Base-by-base conservation (phyloP, 495 filamentous ascomycete species). In the Aspergillus campestris region DNA sequence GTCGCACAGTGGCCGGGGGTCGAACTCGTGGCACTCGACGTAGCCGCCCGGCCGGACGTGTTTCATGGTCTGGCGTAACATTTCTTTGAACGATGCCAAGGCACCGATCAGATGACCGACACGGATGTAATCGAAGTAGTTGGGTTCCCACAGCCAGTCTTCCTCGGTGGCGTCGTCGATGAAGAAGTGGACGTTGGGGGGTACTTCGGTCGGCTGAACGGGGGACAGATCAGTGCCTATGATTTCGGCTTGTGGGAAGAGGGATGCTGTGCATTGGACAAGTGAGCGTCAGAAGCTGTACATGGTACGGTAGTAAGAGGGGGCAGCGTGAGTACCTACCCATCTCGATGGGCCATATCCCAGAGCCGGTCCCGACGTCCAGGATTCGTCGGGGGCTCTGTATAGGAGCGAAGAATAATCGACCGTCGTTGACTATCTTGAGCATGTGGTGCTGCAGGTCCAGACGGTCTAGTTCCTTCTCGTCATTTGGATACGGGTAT, bases 331-430 rank as follows among this genome's bases (percentile, higher is more conserved):
- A 59, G 27, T 53, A 55, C 52, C 60, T 61, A 75, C 59, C 67
- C 71, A 81, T 69, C 52, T 82, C 81, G 34, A 86, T 82, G 6
- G 81, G 75, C 82, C 83, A 86, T 44, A 81, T 86, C 3, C 85
- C 85, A 7, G 82, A 86, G 6, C 79, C 84, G 11, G 75, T 80
- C 30, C 81, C 79, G 18, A 88, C 73, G 53, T 88, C 85, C 1
- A 89, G 70, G 11, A 87, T 76, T 27, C 64, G 60, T 31, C 67
- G 55, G 1, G 81, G 79, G 8, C 76, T 58, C n/a, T 55, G 42
- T 0, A 80, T 68, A 2, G 83, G 83, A 0, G 83, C 74, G 50
- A 82, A 70, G 58, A 77, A 79, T 13, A 80, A 58, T 30, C 66
- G 67, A 11, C 62, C 72, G 7, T 71, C 59, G 50, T 78, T 74